phyloP scores from a whole-genome alignment of 345 rosid genomes.

The Mangifera indica region DNA sequence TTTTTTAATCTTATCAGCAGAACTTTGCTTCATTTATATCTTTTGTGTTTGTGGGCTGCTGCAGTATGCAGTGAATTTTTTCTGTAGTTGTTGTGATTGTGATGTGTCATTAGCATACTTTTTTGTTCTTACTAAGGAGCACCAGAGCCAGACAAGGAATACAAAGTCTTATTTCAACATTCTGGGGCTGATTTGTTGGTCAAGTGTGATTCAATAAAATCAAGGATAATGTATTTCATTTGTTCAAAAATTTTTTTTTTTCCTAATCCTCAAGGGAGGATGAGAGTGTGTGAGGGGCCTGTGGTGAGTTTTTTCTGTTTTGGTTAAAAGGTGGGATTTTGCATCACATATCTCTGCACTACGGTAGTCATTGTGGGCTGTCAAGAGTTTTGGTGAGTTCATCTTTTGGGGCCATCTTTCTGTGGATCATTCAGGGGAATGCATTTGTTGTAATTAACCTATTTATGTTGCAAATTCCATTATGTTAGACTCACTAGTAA shows the following conservation, averaged over 20 bases:
- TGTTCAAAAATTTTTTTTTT: background rate
- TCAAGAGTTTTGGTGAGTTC: too few species aligned
- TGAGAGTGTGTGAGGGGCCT: background rate
- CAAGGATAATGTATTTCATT: background rate
- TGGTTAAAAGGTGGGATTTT: background rate
- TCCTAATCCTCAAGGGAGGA: background rate
- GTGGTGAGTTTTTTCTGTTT: background rate
- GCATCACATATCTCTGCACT: background rate
- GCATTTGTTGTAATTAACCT: background rate
- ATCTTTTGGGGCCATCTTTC: background rate
- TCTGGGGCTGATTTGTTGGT: background rate
- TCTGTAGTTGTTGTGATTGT: background rate
- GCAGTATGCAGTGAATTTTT: background rate
- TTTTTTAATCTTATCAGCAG: background rate
- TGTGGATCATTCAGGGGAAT: background rate
- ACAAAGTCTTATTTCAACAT: background rate
- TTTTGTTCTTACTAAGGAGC: background rate
- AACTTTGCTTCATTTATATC: background rate
- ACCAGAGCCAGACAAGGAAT: background rate
- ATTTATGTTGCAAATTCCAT: background rate
- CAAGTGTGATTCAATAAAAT: background rate
- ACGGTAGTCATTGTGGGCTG: too few species aligned
- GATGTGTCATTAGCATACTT: background rate
- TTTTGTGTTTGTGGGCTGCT: background rate
- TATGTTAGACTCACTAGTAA: background rate